These are phyloP conservation scores for Candida incommunis DNA, from an alignment of 805 yeast species.

Conservation along the genomic window DNA sequence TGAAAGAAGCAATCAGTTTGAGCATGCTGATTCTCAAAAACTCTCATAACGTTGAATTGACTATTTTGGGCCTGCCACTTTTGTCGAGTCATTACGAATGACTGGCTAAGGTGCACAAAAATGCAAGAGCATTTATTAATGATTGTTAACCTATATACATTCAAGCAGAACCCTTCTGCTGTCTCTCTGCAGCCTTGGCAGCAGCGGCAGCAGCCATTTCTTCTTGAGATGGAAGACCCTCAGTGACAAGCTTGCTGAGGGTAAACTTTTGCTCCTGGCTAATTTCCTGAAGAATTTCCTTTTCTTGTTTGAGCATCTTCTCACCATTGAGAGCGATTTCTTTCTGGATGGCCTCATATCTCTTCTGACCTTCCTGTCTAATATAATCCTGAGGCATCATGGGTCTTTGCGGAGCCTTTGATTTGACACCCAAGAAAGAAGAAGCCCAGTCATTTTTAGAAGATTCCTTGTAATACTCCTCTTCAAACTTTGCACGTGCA, in stretches of 20 bases:
- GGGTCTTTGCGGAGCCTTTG: conserved; percentile 34
- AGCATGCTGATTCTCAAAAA: too few relatives aligned
- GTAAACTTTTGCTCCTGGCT: conserved; percentile 75
- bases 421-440: conserved; percentile 49
- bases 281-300: conserved; percentile 45
- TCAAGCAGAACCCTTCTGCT: neutral
- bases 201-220: conserved; percentile 18
- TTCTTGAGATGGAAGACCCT: conserved; percentile 31
- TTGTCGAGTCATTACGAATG: neutral
- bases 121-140: neutral
- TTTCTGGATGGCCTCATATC: conserved; percentile 70
- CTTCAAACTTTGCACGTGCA: conserved; percentile 48
- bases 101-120: too few relatives aligned
- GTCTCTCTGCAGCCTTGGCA: conserved; percentile 1
- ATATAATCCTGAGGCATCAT: conserved; percentile 78
- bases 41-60: too few relatives aligned
- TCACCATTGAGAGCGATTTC: conserved; percentile 70
- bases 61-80: too few relatives aligned
- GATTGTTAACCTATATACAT: neutral
- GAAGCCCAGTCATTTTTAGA: conserved; percentile 36
- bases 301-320: conserved; percentile 34
- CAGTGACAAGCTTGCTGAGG: conserved; percentile 70
- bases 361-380: conserved; percentile 85
- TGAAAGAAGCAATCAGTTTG: too few relatives aligned
- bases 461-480: conserved; percentile 28